Evolutionary conservation across 164 flowering plant species (phyloP).

Genomic region (Macadamia tetraphylla): DNA sequence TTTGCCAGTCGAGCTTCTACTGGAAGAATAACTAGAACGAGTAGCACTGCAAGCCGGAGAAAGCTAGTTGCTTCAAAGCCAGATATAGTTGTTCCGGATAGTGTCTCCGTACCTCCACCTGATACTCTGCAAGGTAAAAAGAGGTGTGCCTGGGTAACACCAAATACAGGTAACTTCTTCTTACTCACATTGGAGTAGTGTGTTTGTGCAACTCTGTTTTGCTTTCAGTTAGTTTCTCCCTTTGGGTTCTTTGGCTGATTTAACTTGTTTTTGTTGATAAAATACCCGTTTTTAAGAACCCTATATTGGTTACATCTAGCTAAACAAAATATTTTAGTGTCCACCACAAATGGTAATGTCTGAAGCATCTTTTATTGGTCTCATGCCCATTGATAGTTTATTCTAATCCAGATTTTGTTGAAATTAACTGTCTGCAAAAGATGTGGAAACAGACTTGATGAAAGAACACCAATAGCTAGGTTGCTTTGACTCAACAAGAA

Average conservation of each 20-base stretch:
- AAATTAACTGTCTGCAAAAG: too few species aligned
- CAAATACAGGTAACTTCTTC: slow-evolving; percentile 35
- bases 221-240: neutral
- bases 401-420: too few species aligned
- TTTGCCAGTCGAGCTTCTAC: slow-evolving; percentile 50
- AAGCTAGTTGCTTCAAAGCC: slow-evolving; percentile 32
- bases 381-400: too few species aligned
- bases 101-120: slow-evolving; percentile 23
- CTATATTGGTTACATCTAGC: neutral
- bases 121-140: slow-evolving; percentile 27
- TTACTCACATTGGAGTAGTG: slow-evolving; percentile 2
- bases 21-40: slow-evolving; percentile 40
- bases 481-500: neutral
- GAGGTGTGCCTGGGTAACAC: slow-evolving; percentile 56
- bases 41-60: slow-evolving; percentile 31
- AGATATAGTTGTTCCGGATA: slow-evolving; percentile 33
- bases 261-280: neutral
- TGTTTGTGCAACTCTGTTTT: neutral
- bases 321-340: neutral
- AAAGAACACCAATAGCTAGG: too few species aligned
- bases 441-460: too few species aligned
- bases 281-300: neutral
- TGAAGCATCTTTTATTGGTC: too few species aligned
- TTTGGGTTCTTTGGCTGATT: neutral
- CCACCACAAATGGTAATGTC: neutral